A percentile compares a stretch with the other conserved stretches of the same genome.
Evolutionary conservation across 257 asterid species (phyloP).

Genomic region (Ajuga chamaepitys): DNA sequence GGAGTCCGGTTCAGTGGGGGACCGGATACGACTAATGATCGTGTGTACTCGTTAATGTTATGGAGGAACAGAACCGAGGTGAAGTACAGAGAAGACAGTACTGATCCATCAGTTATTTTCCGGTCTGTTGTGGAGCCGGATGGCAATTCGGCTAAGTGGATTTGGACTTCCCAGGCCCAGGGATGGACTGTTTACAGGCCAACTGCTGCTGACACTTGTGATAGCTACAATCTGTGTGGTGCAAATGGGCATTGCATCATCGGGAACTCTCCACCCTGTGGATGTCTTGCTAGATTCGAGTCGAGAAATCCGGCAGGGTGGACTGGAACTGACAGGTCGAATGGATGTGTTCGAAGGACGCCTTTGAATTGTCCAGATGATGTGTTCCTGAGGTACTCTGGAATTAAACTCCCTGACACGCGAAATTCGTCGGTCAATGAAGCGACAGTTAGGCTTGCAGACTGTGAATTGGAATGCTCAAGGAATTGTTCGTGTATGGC

Average conservation of each 20-base stretch:
- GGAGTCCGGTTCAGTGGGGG: conserved; percentile 29
- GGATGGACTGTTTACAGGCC: conserved; percentile 15
- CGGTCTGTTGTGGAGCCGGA: background rate
- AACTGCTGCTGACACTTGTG: conserved; percentile 23
- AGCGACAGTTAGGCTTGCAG: conserved; percentile 16
- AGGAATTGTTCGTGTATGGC: conserved; percentile 35
- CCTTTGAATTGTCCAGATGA: conserved; percentile 15
- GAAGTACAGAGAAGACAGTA: background rate
- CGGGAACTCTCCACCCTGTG: conserved; percentile 19
- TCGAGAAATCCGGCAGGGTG: conserved; percentile 9
- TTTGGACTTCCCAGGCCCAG: conserved; percentile 17
- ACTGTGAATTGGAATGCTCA: conserved; percentile 25
- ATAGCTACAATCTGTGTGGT: conserved; percentile 31
- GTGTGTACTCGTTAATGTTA: background rate
- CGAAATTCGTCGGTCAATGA: conserved; percentile 13
- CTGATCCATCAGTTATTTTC: conserved; percentile 2
- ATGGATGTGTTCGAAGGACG: conserved; percentile 17
- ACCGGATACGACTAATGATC: background rate
- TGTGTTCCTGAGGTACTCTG: conserved; percentile 10
- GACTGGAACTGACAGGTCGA: conserved; percentile 17
- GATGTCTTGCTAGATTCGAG: conserved; percentile 28
- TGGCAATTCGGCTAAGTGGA: conserved; percentile 10
- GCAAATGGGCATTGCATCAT: conserved; percentile 25
- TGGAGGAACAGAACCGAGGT: conserved; percentile 3
- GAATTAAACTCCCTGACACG: conserved; percentile 26